A percentile compares a stretch with the other conserved stretches of the same genome.
phyloP scores from a whole-genome alignment of 2,329 filamentous ascomycete genomes.

The Fusarium circinatum region DNA sequence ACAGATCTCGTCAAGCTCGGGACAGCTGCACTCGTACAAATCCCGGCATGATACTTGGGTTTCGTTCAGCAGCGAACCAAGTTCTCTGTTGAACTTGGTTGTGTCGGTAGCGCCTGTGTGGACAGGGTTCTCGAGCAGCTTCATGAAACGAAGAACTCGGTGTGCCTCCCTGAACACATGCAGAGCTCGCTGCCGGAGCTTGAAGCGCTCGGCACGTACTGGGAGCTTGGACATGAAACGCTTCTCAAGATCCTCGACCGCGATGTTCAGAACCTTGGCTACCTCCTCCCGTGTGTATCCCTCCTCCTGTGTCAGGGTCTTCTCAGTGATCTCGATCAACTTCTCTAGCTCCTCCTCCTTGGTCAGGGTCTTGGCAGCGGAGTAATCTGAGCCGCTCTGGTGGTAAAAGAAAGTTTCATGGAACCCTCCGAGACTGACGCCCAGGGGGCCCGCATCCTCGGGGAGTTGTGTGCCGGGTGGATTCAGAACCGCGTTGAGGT shows the following conservation, averaged over 20 bases:
- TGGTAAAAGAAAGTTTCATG: constrained; percentile 81
- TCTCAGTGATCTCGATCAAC: constrained; percentile 74
- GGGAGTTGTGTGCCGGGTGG: constrained; percentile 71
- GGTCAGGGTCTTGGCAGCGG: constrained; percentile 55
- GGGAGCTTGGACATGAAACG: constrained; percentile 90
- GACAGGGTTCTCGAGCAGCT: constrained; percentile 71
- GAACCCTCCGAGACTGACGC: constrained; percentile 85
- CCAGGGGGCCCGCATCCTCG: constrained; percentile 82
- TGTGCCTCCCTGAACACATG: constrained; percentile 93
- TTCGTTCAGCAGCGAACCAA: constrained; percentile 87
- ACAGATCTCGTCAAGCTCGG: constrained; percentile 92
- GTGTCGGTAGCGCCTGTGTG: constrained; percentile 61
- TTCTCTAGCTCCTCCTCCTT: constrained; percentile 76
- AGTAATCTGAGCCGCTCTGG: constrained; percentile 51
- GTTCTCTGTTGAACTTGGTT: constrained; percentile 68
- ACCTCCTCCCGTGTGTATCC: constrained; percentile 93
- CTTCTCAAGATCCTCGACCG: constrained; percentile 76
- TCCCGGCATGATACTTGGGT: constrained; percentile 90
- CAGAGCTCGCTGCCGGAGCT: constrained; percentile 84
- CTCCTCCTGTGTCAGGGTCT: constrained; percentile 78
- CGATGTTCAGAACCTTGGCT: constrained; percentile 74
- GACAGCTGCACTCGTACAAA: constrained; percentile 89
- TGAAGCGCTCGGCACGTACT: constrained; percentile 87
- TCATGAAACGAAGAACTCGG: constrained; percentile 85
- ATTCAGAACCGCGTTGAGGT: constrained; percentile 68